Conservation (phyloP, 306 rosid species). For the Argentina anserina region DNA sequence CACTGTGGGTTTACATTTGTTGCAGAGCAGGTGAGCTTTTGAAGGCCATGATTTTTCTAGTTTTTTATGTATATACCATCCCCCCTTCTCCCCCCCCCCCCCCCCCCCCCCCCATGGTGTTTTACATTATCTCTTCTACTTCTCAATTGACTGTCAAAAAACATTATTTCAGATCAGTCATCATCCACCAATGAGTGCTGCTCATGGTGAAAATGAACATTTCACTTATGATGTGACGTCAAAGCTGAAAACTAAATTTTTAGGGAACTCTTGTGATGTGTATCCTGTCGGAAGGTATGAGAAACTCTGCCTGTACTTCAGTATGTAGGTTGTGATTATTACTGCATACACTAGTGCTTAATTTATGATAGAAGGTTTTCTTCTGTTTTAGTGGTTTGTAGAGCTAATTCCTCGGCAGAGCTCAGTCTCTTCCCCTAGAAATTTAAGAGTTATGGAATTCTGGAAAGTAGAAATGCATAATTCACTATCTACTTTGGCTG, state of each 20-base stretch:
- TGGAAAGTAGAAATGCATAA: background rate
- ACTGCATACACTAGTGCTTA: background rate
- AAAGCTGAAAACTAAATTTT: conserved; percentile 83
- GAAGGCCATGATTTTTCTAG: background rate
- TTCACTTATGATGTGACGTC: conserved; percentile 85
- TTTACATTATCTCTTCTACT: background rate
- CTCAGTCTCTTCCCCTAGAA: background rate
- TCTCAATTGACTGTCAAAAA: background rate
- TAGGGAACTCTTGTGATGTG: conserved; percentile 83
- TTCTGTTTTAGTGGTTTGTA: background rate
- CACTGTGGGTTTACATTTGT: conserved; percentile 71
- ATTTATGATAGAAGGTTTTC: background rate
- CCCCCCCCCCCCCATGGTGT: background rate
- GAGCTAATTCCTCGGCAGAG: background rate
- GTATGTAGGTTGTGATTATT: background rate
- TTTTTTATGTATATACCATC: background rate
- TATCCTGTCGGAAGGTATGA: conserved; percentile 93
- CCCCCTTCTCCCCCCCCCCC: background rate
- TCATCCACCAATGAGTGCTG: conserved; percentile 98
- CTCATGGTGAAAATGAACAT: conserved; percentile 86
- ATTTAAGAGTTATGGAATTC: background rate
- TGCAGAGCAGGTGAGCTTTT: conserved; percentile 75
- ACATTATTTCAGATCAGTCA: conserved; percentile 67
- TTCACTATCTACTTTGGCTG: background rate
- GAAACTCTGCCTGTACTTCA: conserved; percentile 10